Percentiles rank a stretch among this genome's conserved stretches.
Conservation (phyloP, 2,329 filamentous ascomycete genomes). For the Ophiobolus disseminans region DNA sequence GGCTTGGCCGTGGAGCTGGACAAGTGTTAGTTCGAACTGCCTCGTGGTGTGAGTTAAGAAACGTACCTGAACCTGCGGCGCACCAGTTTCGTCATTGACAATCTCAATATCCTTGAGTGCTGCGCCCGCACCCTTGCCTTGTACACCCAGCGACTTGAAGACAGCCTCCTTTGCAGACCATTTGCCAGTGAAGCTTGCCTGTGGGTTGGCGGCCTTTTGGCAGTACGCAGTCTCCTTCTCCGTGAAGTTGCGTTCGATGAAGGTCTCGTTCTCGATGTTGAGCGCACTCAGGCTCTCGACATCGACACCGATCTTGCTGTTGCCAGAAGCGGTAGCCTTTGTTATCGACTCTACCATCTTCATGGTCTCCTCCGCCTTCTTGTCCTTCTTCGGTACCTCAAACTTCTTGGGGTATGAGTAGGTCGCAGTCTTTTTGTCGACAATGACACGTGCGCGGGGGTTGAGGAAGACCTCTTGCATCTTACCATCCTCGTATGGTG, state of each 20-base stretch:
- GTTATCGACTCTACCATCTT: conserved; percentile 81
- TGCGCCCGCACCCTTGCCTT: conserved; percentile 86
- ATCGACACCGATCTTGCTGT: conserved; percentile 88
- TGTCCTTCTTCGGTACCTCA: conserved; percentile 68
- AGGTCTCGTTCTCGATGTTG: conserved; percentile 93
- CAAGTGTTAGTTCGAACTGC: conserved; percentile 15
- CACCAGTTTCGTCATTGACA: conserved; percentile 77
- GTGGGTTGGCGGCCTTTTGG: conserved; percentile 76
- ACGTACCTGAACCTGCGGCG: conserved; percentile 84
- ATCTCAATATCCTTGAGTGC: conserved; percentile 96
- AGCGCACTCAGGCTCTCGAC: conserved; percentile 87
- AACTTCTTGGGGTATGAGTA: conserved; percentile 69
- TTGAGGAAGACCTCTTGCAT: conserved; percentile 90
- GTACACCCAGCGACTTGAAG: conserved; percentile 93
- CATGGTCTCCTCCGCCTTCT: conserved; percentile 67
- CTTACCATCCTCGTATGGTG: conserved; percentile 88
- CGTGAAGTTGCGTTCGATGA: conserved; percentile 95
- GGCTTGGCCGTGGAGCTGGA: conserved; percentile 84
- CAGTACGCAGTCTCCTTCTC: conserved; percentile 85
- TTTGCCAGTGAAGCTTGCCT: conserved; percentile 90
- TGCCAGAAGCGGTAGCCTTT: conserved; percentile 63
- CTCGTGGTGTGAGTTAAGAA: not conserved
- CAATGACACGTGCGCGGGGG: conserved; percentile 82
- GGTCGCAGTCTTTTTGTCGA: conserved; percentile 85
- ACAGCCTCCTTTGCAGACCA: conserved; percentile 99